Evolutionary conservation across 305 asterid genomes (phyloP).

Genomic region (Rubia occidens): DNA sequence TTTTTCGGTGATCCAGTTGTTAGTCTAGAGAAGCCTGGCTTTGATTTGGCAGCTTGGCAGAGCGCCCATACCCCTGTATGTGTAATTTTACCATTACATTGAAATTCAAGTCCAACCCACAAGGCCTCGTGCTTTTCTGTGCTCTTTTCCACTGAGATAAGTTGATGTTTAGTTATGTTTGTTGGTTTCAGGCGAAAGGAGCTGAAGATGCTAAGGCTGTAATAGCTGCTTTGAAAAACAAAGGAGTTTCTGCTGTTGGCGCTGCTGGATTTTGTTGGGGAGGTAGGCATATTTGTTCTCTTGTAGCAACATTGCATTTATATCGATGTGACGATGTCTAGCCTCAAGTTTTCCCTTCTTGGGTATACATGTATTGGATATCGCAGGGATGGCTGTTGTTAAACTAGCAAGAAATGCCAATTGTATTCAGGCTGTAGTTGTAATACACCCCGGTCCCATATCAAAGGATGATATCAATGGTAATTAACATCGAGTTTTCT

Average conservation of each 20-base stretch:
- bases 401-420: slow-evolving; percentile 38
- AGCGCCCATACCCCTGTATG: slow-evolving; percentile 15
- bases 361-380: neutral
- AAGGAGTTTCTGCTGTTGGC: slow-evolving; percentile 22
- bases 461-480: slow-evolving; percentile 14
- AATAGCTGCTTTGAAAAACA: slow-evolving; percentile 19
- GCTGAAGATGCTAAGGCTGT: slow-evolving; percentile 21
- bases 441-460: slow-evolving; percentile 28
- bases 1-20: slow-evolving; percentile 21
- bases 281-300: slow-evolving; percentile 12
- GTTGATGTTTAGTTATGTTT: neutral
- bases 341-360: neutral
- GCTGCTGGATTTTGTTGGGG: slow-evolving; percentile 38
- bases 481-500: neutral
- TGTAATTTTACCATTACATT: too few species aligned
- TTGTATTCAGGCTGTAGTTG: slow-evolving; percentile 40
- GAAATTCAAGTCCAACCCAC: neutral
- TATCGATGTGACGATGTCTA: too few species aligned
- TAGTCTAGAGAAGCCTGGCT: slow-evolving; percentile 5
- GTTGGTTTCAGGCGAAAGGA: slow-evolving; percentile 20
- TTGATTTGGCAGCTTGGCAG: slow-evolving; percentile 10
- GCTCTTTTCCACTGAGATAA: neutral
- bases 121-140: too few species aligned
- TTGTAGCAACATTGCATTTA: neutral
- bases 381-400: slow-evolving; percentile 35